Evolutionary conservation across 139 green algal species (phyloP).

Genomic region (Closterium sp.): DNA sequence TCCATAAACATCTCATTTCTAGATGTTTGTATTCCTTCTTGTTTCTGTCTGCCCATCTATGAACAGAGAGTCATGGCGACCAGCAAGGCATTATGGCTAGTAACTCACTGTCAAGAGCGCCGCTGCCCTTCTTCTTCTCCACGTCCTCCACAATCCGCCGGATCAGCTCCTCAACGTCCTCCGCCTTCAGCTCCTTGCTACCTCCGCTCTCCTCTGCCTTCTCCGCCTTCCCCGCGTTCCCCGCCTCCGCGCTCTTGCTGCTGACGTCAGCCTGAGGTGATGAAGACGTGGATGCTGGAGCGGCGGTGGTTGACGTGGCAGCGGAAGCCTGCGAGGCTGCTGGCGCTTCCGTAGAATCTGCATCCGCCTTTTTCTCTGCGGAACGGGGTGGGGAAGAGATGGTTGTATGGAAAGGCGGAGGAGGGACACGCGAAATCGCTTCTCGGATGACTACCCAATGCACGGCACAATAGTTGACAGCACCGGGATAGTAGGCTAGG

Average conservation of each 20-base stretch:
- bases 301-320: too few species aligned
- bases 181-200: neutral
- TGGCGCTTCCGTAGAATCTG: neutral
- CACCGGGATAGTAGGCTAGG: too few species aligned
- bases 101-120: neutral
- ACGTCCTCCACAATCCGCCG: neutral
- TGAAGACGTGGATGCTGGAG: neutral
- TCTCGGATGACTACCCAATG: too few species aligned
- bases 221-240: neutral
- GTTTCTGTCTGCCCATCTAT: too few species aligned
- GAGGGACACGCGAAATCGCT: too few species aligned
- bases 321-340: neutral
- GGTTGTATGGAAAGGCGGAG: too few species aligned
- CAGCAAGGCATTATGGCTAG: neutral
- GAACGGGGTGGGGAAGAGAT: too few species aligned
- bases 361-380: neutral
- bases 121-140: neutral
- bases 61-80: neutral
- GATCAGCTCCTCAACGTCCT: neutral
- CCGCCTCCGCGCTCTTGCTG: neutral
- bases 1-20: too few species aligned
- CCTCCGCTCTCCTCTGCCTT: neutral
- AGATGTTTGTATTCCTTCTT: neutral
- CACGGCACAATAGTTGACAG: too few species aligned
- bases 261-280: neutral